phyloP scores from a whole-genome alignment of 2,329 filamentous ascomycete genomes.

The Pyrenophora tritici-repentis region DNA sequence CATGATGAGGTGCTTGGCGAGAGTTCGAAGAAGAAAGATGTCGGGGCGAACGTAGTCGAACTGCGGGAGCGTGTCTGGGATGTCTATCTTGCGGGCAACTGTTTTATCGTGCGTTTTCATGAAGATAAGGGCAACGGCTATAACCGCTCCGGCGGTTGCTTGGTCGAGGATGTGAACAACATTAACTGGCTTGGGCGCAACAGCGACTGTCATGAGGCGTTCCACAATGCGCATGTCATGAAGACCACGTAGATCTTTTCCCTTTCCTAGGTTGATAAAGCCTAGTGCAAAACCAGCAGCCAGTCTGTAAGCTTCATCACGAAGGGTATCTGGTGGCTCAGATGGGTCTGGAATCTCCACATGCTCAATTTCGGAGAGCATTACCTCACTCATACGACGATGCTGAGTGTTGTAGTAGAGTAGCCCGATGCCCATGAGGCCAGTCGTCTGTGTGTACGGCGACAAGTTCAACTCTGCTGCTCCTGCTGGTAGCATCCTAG shows the following conservation, averaged over 20 bases:
- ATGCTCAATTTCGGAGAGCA: conserved; percentile 96
- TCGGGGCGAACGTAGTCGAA: conserved; percentile 97
- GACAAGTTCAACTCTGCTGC: conserved; percentile 94
- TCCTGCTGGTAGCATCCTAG: conserved; percentile 87
- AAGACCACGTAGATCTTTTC: conserved; percentile 82
- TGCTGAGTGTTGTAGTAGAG: conserved; percentile 96
- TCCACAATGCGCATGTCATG: conserved; percentile 94
- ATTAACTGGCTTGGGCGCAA: conserved; percentile 87
- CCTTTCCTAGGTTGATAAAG: conserved; percentile 92
- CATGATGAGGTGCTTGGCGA: conserved; percentile 89
- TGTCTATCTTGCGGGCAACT: conserved; percentile 87
- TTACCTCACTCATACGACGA: conserved; percentile 97
- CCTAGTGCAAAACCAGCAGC: conserved; percentile 93
- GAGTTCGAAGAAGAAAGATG: conserved; percentile 84
- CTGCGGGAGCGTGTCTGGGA: conserved; percentile 86
- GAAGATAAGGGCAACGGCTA: conserved; percentile 89
- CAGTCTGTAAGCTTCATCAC: conserved; percentile 94
- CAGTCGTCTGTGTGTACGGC: conserved; percentile 90
- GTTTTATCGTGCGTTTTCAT: conserved; percentile 93
- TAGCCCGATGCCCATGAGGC: conserved; percentile 94
- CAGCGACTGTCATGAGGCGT: conserved; percentile 81
- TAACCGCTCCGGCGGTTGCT: conserved; percentile 88
- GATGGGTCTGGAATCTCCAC: conserved; percentile 76
- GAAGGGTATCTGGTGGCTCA: conserved; percentile 72
- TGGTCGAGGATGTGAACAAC: conserved; percentile 92